These are phyloP conservation scores for Penicillium cosmopolitanum DNA, from an alignment of 495 filamentous ascomycete genomes.

Conservation along the genomic window DNA sequence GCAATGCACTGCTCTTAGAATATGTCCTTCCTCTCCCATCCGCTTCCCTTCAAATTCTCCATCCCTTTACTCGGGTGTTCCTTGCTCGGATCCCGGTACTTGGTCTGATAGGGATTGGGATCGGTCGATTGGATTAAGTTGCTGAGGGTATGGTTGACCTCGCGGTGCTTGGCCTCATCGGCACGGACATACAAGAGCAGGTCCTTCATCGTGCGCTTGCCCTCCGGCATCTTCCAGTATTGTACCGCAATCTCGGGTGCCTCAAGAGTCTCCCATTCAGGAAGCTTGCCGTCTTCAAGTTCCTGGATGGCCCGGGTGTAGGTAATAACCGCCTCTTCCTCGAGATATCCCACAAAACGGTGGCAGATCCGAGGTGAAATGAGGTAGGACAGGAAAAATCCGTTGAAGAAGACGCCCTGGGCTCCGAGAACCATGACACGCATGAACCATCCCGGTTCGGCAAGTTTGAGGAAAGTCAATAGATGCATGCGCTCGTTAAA, in stretches of 20 bases:
- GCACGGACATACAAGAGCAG: conserved; percentile 86
- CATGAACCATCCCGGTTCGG: conserved; percentile 89
- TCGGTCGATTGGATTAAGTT: conserved; percentile 82
- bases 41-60: conserved; percentile 64
- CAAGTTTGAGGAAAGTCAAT: conserved; percentile 91
- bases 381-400: conserved; percentile 87
- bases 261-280: conserved; percentile 76
- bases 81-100: conserved; percentile 65
- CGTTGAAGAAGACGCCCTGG: conserved; percentile 91
- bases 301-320: conserved; percentile 88
- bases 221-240: conserved; percentile 95
- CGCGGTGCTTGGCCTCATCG: conserved; percentile 95
- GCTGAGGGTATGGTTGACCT: conserved; percentile 93
- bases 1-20: conserved; percentile 6
- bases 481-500: conserved; percentile 98
- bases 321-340: conserved; percentile 95
- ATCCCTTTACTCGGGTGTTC: conserved; percentile 74
- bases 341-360: conserved; percentile 94
- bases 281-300: conserved; percentile 79
- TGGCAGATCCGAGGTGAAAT: conserved; percentile 88
- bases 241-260: conserved; percentile 86
- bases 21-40: conserved; percentile 86
- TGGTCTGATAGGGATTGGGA: conserved; percentile 85
- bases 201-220: conserved; percentile 79
- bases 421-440: conserved; percentile 81